phyloP scores from a whole-genome alignment of 2,329 filamentous ascomycete species.

The Xylaria sp. region DNA sequence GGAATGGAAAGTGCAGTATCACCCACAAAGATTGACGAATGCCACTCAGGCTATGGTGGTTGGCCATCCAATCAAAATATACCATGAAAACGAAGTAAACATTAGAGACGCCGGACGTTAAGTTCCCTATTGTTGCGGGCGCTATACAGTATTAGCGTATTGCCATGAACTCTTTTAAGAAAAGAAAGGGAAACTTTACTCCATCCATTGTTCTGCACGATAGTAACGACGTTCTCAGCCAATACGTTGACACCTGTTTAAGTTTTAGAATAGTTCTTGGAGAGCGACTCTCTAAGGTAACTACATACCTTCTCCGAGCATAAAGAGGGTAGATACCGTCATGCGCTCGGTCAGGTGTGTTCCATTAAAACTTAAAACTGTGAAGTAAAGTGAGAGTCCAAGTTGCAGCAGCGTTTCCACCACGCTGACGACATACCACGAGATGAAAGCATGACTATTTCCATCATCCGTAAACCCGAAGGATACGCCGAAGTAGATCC shows the following conservation, averaged over 20 bases:
- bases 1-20: slow-evolving; percentile 64
- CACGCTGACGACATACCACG: slow-evolving; percentile 61
- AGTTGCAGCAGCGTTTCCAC: slow-evolving; percentile 60
- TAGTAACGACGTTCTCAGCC: slow-evolving; percentile 53
- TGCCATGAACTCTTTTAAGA: background rate
- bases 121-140: slow-evolving; percentile 45
- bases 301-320: slow-evolving; percentile 29
- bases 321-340: slow-evolving; percentile 67
- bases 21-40: slow-evolving; percentile 64
- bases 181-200: slow-evolving; percentile 12
- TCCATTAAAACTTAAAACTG: slow-evolving; percentile 63
- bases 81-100: slow-evolving; percentile 51
- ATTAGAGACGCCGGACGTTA: slow-evolving; percentile 45
- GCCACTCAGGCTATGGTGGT: slow-evolving; percentile 58
- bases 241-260: background rate
- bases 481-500: slow-evolving; percentile 48
- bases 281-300: slow-evolving; percentile 41
- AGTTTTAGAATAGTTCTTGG: background rate
- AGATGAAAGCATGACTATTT: slow-evolving; percentile 43
- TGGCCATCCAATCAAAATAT: slow-evolving; percentile 67
- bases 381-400: slow-evolving; percentile 57
- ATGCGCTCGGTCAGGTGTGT: slow-evolving; percentile 69
- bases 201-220: slow-evolving; percentile 46
- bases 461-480: slow-evolving; percentile 44
- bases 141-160: background rate